These are phyloP conservation scores for Aspergillus puulaauensis DNA, from an alignment of 2,329 filamentous ascomycete species.

Conservation along the genomic window DNA sequence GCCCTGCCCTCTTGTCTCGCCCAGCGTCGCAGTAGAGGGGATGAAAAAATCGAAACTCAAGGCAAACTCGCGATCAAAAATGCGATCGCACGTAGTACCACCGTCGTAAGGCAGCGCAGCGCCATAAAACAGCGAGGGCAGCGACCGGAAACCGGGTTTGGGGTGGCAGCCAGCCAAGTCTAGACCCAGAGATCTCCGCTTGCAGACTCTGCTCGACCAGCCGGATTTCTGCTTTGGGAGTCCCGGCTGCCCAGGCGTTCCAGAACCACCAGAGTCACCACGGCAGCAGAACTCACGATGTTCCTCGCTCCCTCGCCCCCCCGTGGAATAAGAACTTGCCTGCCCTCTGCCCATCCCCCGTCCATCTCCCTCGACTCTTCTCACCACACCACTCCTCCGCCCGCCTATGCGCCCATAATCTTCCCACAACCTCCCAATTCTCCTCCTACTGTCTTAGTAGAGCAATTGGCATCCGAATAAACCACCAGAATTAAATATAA, in stretches of 20 bases:
- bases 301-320: conserved; percentile 6
- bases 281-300: neutral
- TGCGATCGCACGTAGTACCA: neutral
- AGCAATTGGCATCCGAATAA: neutral
- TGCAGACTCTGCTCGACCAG: conserved; percentile 25
- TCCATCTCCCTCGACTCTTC: neutral
- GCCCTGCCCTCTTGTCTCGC: too few relatives aligned
- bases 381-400: conserved; percentile 1
- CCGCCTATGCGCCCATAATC: neutral
- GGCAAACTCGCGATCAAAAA: neutral
- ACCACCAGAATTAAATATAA: neutral
- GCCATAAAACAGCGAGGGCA: neutral
- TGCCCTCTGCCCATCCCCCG: neutral
- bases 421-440: neutral
- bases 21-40: too few relatives aligned
- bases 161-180: conserved; percentile 7
- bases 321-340: neutral
- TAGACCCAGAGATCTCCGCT: conserved; percentile 20
- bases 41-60: neutral
- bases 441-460: neutral
- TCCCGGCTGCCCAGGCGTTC: conserved; percentile 10
- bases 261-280: neutral
- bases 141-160: neutral
- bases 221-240: conserved; percentile 22
- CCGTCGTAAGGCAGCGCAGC: neutral